These are phyloP conservation scores for Entrophospora sp. DNA, from an alignment of 192 early-diverging fungal species.

Conservation along the genomic window DNA sequence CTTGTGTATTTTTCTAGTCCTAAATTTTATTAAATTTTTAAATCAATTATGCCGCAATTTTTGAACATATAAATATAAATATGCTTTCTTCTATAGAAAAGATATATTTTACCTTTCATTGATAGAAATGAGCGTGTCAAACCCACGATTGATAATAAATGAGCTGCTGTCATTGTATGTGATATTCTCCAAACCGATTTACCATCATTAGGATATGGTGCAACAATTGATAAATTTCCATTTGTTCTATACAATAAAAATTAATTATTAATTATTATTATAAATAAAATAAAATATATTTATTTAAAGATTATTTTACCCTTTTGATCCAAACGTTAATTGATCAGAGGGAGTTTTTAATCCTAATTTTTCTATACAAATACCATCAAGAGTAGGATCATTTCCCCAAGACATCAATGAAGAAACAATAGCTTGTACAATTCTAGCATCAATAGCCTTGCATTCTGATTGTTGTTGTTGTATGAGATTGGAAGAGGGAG, in stretches of 20 bases:
- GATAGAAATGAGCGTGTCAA: conserved; percentile 41
- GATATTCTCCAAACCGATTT: conserved; percentile 51
- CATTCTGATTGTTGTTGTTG: neutral
- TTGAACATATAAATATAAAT: too few species aligned
- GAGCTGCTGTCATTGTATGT: conserved; percentile 51
- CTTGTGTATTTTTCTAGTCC: conserved; percentile 39
- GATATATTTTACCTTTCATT: conserved; percentile 31
- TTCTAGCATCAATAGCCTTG: conserved; percentile 12
- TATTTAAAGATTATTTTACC: conserved; percentile 26
- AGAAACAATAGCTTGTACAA: conserved; percentile 24
- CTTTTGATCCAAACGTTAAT: conserved; percentile 44
- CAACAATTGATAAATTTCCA: conserved; percentile 55
- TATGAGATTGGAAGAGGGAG: too few species aligned
- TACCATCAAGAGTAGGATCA: conserved; percentile 39
- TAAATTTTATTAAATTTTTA: neutral
- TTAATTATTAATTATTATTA: neutral
- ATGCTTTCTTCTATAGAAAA: too few species aligned
- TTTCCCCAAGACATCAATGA: conserved; percentile 44
- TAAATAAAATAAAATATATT: neutral
- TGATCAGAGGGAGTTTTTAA: conserved; percentile 14
- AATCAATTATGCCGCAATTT: too few species aligned
- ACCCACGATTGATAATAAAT: conserved; percentile 56
- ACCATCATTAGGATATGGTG: conserved; percentile 29
- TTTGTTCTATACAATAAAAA: conserved; percentile 39
- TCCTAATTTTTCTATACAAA: conserved; percentile 30